Percentiles rank a stretch among this genome's conserved stretches.
These are phyloP conservation scores for Anisodus tanguticus DNA, from an alignment of 257 asterid species.

Conservation along the genomic window DNA sequence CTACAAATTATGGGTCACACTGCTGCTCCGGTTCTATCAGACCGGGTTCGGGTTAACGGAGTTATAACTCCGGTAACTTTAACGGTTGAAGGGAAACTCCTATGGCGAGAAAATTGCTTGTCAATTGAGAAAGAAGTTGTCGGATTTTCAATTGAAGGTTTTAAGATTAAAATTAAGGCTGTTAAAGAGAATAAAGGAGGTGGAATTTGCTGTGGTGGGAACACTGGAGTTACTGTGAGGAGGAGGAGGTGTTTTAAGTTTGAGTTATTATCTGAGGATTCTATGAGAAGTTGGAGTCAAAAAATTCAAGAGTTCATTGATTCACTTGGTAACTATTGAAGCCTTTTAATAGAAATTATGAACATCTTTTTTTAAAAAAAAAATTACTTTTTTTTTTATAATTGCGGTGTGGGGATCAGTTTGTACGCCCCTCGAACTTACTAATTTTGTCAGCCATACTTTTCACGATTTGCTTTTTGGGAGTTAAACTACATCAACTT, in stretches of 20 bases:
- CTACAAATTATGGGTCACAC: too few species aligned
- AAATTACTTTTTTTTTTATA: too few species aligned
- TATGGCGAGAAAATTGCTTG: constrained; percentile 54
- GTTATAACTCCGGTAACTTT: constrained; percentile 50
- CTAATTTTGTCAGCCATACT: too few species aligned
- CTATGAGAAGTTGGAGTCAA: constrained; percentile 60
- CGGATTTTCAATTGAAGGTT: constrained; percentile 67
- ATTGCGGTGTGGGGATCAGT: too few species aligned
- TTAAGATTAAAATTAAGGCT: constrained; percentile 56
- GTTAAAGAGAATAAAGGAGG: constrained; percentile 42
- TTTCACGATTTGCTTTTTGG: too few species aligned
- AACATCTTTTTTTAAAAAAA: too few species aligned
- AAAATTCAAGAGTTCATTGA: constrained; percentile 64
- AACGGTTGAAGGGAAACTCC: constrained; percentile 62
- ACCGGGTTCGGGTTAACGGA: constrained; percentile 58
- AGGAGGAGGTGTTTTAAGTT: constrained; percentile 41
- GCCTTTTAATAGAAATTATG: too few species aligned
- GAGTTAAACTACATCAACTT: too few species aligned
- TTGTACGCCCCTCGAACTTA: too few species aligned
- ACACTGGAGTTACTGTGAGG: constrained; percentile 43
- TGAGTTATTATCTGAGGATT: constrained; percentile 52
- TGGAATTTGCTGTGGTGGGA: constrained; percentile 56
- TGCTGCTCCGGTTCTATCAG: constrained; percentile 45
- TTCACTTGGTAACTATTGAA: constrained; percentile 61
- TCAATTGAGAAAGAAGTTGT: constrained; percentile 69